Conservation (phyloP, 148 eudicot genomes). For the Bassia scoparia region DNA sequence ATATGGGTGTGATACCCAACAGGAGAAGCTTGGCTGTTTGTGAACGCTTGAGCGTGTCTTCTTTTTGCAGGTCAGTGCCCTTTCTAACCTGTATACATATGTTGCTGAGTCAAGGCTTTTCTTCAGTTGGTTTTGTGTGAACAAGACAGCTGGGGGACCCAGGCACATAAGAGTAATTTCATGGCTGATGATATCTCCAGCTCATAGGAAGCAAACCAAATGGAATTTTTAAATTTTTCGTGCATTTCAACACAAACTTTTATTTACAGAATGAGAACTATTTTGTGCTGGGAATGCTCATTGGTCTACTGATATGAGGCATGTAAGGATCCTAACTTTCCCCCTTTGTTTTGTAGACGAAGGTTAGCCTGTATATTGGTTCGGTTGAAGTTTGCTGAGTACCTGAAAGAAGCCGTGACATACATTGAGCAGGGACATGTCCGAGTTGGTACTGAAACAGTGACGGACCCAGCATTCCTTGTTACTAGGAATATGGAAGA, state of each 20-base stretch:
- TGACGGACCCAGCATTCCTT: slow-evolving; percentile 92
- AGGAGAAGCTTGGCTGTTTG: slow-evolving; percentile 74
- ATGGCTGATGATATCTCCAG: background rate
- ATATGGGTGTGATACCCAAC: slow-evolving; percentile 82
- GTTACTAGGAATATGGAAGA: slow-evolving; percentile 97
- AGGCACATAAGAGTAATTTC: background rate
- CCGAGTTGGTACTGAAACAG: slow-evolving; percentile 88
- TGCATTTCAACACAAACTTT: no score
- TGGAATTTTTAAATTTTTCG: background rate
- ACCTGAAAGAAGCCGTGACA: slow-evolving; percentile 76
- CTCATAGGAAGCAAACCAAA: background rate
- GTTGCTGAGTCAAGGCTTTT: background rate
- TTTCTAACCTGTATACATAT: slow-evolving; percentile 6
- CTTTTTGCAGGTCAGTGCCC: slow-evolving; percentile 70
- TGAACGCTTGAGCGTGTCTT: slow-evolving; percentile 64
- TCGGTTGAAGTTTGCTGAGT: slow-evolving; percentile 67
- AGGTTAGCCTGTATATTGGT: slow-evolving; percentile 65
- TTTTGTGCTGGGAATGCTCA: background rate
- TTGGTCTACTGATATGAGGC: background rate
- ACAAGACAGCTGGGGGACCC: background rate
- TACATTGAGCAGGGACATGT: slow-evolving; percentile 94
- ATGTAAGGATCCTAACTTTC: background rate
- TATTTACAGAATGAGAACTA: background rate
- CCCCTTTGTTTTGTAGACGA: slow-evolving; percentile 44
- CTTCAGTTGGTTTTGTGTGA: background rate